phyloP scores from a whole-genome alignment of 2,329 filamentous ascomycete genomes.

The Colletotrichum simmondsii region DNA sequence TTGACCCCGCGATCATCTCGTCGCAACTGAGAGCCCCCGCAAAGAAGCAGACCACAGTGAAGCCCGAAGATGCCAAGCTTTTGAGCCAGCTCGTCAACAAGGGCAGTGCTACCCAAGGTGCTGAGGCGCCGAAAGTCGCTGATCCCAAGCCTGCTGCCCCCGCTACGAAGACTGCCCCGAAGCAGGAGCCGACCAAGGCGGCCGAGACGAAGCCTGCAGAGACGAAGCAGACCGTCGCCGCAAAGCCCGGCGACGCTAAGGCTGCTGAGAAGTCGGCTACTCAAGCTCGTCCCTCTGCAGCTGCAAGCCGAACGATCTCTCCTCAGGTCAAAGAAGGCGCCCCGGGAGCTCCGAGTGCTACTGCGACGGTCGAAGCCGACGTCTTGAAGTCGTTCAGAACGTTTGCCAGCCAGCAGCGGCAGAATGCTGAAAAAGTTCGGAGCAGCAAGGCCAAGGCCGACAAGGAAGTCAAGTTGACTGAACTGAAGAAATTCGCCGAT shows the following conservation, averaged over 20 bases:
- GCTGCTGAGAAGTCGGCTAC: slow-evolving; percentile 36
- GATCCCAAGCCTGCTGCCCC: slow-evolving; percentile 18
- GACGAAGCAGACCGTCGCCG: slow-evolving; percentile 2
- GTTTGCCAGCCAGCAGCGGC: slow-evolving; percentile 69
- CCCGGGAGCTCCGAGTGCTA: slow-evolving; percentile 62
- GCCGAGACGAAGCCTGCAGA: slow-evolving; percentile 20
- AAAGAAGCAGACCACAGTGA: slow-evolving; percentile 52
- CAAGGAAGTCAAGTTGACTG: slow-evolving; percentile 91
- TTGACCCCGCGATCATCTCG: slow-evolving; percentile 92
- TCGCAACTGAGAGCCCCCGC: slow-evolving; percentile 72
- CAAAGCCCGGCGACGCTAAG: slow-evolving; percentile 13
- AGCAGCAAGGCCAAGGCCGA: slow-evolving; percentile 74
- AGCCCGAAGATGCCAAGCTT: slow-evolving; percentile 42
- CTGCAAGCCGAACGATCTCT: slow-evolving; percentile 53
- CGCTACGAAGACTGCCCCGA: slow-evolving; percentile 18
- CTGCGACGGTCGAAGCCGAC: slow-evolving; percentile 70
- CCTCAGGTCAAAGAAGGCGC: slow-evolving; percentile 52
- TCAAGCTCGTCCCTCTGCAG: slow-evolving; percentile 47
- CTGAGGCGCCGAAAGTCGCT: slow-evolving; percentile 14
- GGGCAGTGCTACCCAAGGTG: neutral
- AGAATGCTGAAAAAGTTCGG: slow-evolving; percentile 66
- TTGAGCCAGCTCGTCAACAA: slow-evolving; percentile 25
- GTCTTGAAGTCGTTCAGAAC: slow-evolving; percentile 72
- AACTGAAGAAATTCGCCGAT: slow-evolving; percentile 93
- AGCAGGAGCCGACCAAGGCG: slow-evolving; percentile 17